These are phyloP conservation scores for Eleusine indica DNA, from an alignment of 176 grass and related monocot species.

Conservation along the genomic window DNA sequence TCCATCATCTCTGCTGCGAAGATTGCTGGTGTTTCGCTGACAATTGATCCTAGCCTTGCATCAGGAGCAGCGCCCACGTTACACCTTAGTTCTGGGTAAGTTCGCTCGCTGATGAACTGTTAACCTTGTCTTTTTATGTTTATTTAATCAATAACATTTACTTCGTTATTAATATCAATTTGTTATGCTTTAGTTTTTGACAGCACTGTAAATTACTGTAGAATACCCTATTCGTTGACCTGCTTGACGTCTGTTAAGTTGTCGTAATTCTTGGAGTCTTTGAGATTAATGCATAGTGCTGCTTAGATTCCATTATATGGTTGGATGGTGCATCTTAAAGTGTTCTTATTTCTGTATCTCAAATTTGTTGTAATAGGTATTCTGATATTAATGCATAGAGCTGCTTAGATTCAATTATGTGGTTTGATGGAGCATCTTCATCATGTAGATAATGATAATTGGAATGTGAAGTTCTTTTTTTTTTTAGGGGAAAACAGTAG, in stretches of 20 bases:
- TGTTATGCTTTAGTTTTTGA: neutral
- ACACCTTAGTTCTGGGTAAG: constrained; percentile 67
- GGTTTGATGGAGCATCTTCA: no score
- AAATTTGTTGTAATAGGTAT: neutral
- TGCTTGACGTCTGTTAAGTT: neutral
- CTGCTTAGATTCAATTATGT: neutral
- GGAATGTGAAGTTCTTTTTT: neutral
- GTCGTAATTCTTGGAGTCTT: neutral
- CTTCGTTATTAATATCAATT: neutral
- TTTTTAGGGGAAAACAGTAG: no score
- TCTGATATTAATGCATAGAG: neutral
- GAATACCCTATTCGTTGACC: neutral
- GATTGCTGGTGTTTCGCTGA: constrained; percentile 59
- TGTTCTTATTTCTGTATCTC: constrained; percentile 8
- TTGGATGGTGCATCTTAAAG: constrained; percentile 2
- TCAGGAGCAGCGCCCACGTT: constrained; percentile 59
- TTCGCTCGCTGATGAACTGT: neutral
- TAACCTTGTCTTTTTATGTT: constrained; percentile 2
- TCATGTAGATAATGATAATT: neutral
- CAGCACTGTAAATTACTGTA: neutral
- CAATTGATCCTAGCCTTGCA: constrained; percentile 59
- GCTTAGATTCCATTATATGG: constrained; percentile 2
- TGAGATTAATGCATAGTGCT: neutral
- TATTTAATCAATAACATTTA: no score
- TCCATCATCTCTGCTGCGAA: constrained; percentile 72